Evolutionary conservation across 768 basidiomycete species (phyloP).

Genomic region (Amanita phalloides): DNA sequence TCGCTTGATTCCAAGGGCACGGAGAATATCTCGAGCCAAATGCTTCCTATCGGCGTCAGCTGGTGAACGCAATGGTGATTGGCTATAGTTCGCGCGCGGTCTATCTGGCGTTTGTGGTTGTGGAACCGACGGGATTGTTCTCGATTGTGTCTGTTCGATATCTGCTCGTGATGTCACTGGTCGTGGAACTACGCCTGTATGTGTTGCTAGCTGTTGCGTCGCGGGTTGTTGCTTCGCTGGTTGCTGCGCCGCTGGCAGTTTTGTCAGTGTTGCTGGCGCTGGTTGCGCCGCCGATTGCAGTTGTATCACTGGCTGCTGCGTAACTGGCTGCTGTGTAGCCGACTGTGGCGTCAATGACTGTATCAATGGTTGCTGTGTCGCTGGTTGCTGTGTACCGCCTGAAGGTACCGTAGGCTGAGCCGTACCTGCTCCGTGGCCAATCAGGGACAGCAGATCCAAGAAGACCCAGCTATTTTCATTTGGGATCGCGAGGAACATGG

Average conservation of each 20-base stretch:
- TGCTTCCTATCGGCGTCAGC: constrained; percentile 14
- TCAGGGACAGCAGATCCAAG: neutral
- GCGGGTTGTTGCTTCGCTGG: neutral
- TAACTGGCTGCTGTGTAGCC: neutral
- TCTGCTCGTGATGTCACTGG: neutral
- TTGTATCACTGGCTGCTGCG: no score
- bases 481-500: neutral
- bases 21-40: constrained; percentile 47
- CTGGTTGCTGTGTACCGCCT: no score
- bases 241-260: no score
- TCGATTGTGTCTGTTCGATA: neutral
- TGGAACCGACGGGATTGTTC: neutral
- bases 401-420: neutral
- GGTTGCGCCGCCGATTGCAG: neutral
- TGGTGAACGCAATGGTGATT: neutral
- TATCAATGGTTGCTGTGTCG: neutral
- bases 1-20: constrained; percentile 28
- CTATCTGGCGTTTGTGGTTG: neutral
- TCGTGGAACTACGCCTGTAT: neutral
- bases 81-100: neutral
- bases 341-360: no score
- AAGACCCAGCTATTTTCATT: neutral
- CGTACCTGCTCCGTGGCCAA: neutral
- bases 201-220: neutral
- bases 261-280: no score